Evolutionary conservation across 1,139 yeast species (phyloP), one percentile per base, ranked within the genome.

Genomic region (Groenewaldozyma auringiensis): DNA sequence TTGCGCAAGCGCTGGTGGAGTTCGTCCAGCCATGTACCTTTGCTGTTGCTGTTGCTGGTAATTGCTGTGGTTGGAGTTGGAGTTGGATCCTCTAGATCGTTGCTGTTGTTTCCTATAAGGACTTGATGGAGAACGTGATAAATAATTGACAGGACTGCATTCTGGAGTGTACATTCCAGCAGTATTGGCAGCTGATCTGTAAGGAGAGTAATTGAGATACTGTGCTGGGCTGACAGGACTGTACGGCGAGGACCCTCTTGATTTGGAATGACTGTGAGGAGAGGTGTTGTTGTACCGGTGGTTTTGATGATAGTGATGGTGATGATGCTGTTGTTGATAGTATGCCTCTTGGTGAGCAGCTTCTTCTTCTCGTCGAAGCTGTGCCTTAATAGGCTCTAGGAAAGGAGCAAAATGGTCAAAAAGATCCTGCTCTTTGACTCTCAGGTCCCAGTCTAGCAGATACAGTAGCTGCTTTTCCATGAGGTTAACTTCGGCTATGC

Each of bases 401-500:
- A 92, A 86, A 37, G 89, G 89, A 44, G 83, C 79, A 48, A 89
- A 72, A 16, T 81, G 81, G 44, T 71, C 67, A 47, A 79, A 69
- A 51, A 92, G 73, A 58, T 92, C 97, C 42, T 75, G 72, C 56
- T 79, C 80, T 40, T 77, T 69, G 47, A 92, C 79, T 40, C 75
- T 70, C 45, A 89, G 69, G 58, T 86, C 80, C 97, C 97, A 92
- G 56, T 85, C 82, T 50, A 92, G 74, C 54, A 87, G 78, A 42
- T 76, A 78, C 46, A 89, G 77, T 54, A 92, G 71, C 66, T 92
- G 97, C 55, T 88, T 74, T 68, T 92, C 98, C 60, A 94, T 86
- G 61, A 88, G 79, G 66, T 92, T 92, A 48, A 92, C 89, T 60
- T 92, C 97, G 25, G 74, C 74, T 42, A 84, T 69, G 21, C 79